A percentile compares a stretch with the other conserved stretches of the same genome.
These are phyloP conservation scores for Torrubiella hemipterigena DNA, from an alignment of 2,329 filamentous ascomycete species.

Conservation along the genomic window DNA sequence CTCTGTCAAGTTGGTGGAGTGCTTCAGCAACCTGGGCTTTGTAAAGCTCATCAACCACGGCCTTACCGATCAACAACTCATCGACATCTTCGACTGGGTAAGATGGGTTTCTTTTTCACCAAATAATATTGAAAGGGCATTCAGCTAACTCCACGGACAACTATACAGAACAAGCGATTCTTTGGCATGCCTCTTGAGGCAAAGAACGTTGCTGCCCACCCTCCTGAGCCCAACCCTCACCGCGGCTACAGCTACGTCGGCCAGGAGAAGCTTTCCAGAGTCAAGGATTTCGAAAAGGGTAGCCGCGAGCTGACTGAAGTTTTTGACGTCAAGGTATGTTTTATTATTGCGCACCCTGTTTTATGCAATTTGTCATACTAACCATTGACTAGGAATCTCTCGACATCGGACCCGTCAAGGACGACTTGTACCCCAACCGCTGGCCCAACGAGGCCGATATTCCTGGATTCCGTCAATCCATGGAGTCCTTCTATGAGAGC, in stretches of 20 bases:
- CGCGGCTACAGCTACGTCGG: slow-evolving; percentile 23
- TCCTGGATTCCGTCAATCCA: slow-evolving; percentile 13
- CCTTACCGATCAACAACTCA: slow-evolving; percentile 15
- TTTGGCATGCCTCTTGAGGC: slow-evolving; percentile 17
- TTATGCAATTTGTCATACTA: slow-evolving; percentile 9
- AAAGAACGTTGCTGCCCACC: slow-evolving; percentile 19
- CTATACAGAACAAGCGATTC: slow-evolving; percentile 16
- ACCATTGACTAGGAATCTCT: slow-evolving; percentile 24
- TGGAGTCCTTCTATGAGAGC: slow-evolving; percentile 49
- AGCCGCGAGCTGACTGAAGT: slow-evolving; percentile 41
- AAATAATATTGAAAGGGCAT: too few species aligned
- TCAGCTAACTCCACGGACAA: too few species aligned
- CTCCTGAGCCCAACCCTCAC: slow-evolving; percentile 21
- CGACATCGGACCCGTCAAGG: slow-evolving; percentile 22
- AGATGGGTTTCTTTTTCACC: too few species aligned
- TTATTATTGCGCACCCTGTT: not conserved
- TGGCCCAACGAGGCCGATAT: slow-evolving; percentile 15
- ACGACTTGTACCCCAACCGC: slow-evolving; percentile 15
- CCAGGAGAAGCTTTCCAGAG: slow-evolving; percentile 21
- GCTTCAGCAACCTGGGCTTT: slow-evolving; percentile 14
- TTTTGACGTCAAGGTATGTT: slow-evolving; percentile 23
- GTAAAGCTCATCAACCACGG: slow-evolving; percentile 16
- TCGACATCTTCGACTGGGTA: slow-evolving; percentile 19
- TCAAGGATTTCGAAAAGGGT: slow-evolving; percentile 18
- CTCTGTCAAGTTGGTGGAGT: slow-evolving; percentile 9